A percentile compares a stretch with the other conserved stretches of the same genome.
Evolutionary conservation across 768 basidiomycete genomes (phyloP).

Genomic region (Rhodotorula babjevae): DNA sequence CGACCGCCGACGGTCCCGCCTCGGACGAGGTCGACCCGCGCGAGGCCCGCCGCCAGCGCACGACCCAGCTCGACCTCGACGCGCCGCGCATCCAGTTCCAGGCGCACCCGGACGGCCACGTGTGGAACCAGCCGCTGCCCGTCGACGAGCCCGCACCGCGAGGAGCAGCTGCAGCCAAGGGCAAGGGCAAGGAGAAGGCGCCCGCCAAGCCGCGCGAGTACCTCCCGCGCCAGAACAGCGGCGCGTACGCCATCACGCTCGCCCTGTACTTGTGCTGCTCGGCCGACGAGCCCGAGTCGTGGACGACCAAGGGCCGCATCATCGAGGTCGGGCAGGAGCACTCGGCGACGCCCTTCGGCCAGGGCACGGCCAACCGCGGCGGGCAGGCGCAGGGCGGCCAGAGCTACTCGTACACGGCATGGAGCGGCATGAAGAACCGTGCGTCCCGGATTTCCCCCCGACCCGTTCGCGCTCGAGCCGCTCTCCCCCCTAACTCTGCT

Average conservation of each 20-base stretch:
- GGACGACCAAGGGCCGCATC: conserved; percentile 11
- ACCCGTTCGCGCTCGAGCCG: background rate
- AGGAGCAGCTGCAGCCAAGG: background rate
- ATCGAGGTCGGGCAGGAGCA: conserved; percentile 2
- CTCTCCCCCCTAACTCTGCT: background rate
- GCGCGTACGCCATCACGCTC: conserved; percentile 35
- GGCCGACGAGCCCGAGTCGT: conserved; percentile 9
- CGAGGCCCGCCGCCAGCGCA: conserved; percentile 8
- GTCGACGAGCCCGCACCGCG: background rate
- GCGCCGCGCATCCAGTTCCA: background rate
- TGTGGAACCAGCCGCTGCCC: background rate
- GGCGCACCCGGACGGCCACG: conserved; percentile 13
- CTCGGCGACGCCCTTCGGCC: conserved; percentile 16
- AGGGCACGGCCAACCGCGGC: background rate
- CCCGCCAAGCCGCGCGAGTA: conserved; percentile 14
- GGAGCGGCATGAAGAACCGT: conserved; percentile 25
- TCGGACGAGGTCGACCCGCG: conserved; percentile 6
- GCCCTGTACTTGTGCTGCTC: conserved; percentile 21
- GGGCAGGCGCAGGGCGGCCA: conserved; percentile 1
- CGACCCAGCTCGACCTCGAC: background rate
- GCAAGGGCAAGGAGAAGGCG: conserved; percentile 10
- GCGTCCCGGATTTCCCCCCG: background rate
- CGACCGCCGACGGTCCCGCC: background rate
- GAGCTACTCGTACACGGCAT: conserved; percentile 18
- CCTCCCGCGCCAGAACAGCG: conserved; percentile 22